Base-by-base conservation (phyloP, 495 filamentous ascomycete genomes). In the Aspergillus asperescens region DNA sequence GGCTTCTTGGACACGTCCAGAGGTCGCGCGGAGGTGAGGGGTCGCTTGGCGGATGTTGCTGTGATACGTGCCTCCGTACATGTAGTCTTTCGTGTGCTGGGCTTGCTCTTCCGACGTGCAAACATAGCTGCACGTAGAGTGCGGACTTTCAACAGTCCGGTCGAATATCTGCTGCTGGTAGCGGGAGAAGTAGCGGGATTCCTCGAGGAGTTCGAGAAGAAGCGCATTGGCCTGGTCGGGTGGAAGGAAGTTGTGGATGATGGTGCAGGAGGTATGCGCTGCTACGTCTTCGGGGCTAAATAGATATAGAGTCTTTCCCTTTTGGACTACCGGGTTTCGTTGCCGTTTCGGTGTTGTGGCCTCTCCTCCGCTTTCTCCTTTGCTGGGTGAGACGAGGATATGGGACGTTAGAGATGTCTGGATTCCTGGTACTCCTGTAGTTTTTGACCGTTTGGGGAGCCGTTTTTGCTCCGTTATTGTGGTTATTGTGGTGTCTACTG, bases 241-340 rank as follows among this genome's bases (percentile, higher is more conserved):
- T 0, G 88, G 84, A 0, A 97, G 77, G 62, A 96, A 96, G 61
- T 94, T 92, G 70, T 91, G 91, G 60, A 96, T 83, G 56, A 96
- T 85, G 7, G 86, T 88, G 68, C 90, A 95, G 15, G 93, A 89
- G 0, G 93, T 95, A 59, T 90, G 77, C 13, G 77, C 71, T 42
- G 85, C 83, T 23, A 96, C 77, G 62, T 95, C 89, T 29, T 80
- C 73, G 2, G 91, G 87, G 25, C 85, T 77, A 59, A 81, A 96
- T 0, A 97, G 77, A 64, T 91, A 85, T 7, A 96, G 67, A 0
- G 91, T 95, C 56, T 81, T 73, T 9, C 90, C 93, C 61, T 87
- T 95, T 53, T 80, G 83, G 5, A 85, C 85, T 38, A 35, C 32
- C 32, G 20, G 31, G 22, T 28, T 16, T 5, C 25, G 72, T 46